Evolutionary conservation across 352 stramenopile species (phyloP).

Genomic region (Globisporangium carolinianum): DNA sequence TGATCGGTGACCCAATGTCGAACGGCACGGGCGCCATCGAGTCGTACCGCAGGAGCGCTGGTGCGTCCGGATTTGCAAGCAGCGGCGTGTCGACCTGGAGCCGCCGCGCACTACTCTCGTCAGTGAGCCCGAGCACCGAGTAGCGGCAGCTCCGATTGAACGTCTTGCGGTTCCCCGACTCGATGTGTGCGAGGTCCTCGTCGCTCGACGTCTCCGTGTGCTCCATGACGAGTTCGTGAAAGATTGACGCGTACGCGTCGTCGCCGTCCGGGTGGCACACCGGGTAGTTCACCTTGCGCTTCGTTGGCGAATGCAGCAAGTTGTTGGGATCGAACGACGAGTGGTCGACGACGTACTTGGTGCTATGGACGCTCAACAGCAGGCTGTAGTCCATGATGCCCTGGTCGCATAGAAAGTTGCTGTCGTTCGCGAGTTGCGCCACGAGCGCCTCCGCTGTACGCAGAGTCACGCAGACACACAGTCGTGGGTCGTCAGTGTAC

Average conservation of each 20-base stretch:
- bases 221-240: constrained; percentile 19
- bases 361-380: constrained; percentile 79
- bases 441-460: constrained; percentile 45
- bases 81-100: constrained; percentile 42
- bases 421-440: constrained; percentile 60
- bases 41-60: constrained; percentile 30
- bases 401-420: constrained; percentile 61
- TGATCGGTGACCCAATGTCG: constrained; percentile 14
- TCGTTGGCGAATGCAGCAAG: constrained; percentile 46
- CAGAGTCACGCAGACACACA: neutral
- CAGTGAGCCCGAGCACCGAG: constrained; percentile 48
- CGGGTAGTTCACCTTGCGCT: constrained; percentile 64
- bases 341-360: constrained; percentile 80
- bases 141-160: constrained; percentile 69
- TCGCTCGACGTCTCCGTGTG: constrained; percentile 35
- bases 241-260: constrained; percentile 33
- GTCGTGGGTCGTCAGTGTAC: neutral
- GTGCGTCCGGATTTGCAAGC: constrained; percentile 10
- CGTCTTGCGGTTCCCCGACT: constrained; percentile 37
- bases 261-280: constrained; percentile 57
- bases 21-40: constrained; percentile 39
- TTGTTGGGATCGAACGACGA: constrained; percentile 24
- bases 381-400: constrained; percentile 90
- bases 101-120: constrained; percentile 22
- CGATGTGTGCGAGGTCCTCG: constrained; percentile 49